Base-by-base conservation (phyloP, 352 stramenopile genomes). In the Pythium phragmiticola region DNA sequence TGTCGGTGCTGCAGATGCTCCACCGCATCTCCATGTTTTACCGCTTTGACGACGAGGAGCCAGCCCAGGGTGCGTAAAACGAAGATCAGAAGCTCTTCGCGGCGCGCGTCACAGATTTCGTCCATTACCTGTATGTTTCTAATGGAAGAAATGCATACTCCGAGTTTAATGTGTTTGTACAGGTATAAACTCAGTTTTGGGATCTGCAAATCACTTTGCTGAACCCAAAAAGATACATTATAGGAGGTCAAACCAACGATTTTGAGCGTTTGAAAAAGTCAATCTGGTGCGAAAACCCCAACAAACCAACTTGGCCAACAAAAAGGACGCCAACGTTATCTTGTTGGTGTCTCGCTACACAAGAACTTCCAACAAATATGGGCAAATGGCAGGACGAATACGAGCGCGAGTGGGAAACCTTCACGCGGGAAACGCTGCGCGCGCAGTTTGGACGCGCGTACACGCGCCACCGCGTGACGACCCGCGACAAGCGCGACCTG, bases 351-450 rank as follows among this genome's bases (percentile, higher is more conserved):
- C 12, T 37, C 33, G 57, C 30, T n/a, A 59, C 37, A 33, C 13
- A 49, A 49, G n/a, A 34, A 60, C 33, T 8, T 7, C 37, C 28
- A 60, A 36, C 41, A n/a, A 30, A 30, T 3, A 76, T 69, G 71
- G 71, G 65, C 55, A 59, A 59, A 69, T 90, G 80, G 80, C 78
- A 81, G 65, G 68, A 71, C 58, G 78, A 89, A 56, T 92, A 89
- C 36, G 82, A 89, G 69, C 74, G 74, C 49, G 57, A 85, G 46
- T 92, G 82, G 82, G 64, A 68, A 21, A n/a, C 52, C 26, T 84
- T 75, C 69, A 74, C 76, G 36, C 66, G 48, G 33, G 63, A 50
- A n/a, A 68, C 71, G 46, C 71, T 92, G 28, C 33, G 52, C 0
- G 48, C 76, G 8, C 60, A 47, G 33, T 88, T 89, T 34, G 80